phyloP scores from a whole-genome alignment of 2,329 filamentous ascomycete species.

The Verruconis gallopava region DNA sequence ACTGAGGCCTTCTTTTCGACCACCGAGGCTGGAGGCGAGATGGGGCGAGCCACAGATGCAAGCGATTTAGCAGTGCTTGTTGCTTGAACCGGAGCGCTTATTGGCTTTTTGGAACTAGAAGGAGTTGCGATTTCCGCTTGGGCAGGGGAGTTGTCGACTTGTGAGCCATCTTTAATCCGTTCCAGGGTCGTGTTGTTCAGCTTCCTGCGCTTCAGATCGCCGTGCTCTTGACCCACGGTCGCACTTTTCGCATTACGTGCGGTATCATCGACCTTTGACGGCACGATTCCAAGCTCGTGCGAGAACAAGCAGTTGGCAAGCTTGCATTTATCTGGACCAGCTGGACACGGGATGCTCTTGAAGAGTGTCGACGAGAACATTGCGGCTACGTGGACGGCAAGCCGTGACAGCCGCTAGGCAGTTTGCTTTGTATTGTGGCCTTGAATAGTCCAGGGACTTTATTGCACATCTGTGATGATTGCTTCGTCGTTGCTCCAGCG shows the following conservation, averaged over 20 bases:
- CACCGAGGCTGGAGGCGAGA: slow-evolving; percentile 24
- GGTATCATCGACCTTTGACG: background rate
- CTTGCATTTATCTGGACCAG: slow-evolving; percentile 28
- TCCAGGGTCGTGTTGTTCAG: slow-evolving; percentile 14
- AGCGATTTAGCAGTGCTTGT: background rate
- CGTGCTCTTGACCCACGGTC: background rate
- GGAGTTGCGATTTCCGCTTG: too few relatives aligned
- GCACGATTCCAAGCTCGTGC: slow-evolving; percentile 26
- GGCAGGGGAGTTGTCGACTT: too few relatives aligned
- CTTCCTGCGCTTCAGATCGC: slow-evolving; percentile 20
- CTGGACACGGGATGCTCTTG: slow-evolving; percentile 37
- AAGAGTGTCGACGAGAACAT: slow-evolving; percentile 48
- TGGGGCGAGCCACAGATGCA: slow-evolving; percentile 11
- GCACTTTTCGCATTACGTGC: background rate
- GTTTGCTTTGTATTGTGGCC: too few relatives aligned
- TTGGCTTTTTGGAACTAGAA: too few relatives aligned
- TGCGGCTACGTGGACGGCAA: too few relatives aligned
- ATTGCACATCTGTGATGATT: too few relatives aligned
- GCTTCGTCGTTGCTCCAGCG: too few relatives aligned
- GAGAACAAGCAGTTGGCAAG: slow-evolving; percentile 47
- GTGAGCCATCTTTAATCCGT: too few relatives aligned
- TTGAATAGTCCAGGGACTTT: too few relatives aligned
- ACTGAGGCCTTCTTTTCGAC: too few relatives aligned
- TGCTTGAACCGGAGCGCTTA: too few relatives aligned
- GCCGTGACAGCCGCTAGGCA: too few relatives aligned